Evolutionary conservation across 2,329 filamentous ascomycete genomes (phyloP), one percentile per base, ranked within the genome.

Genomic region (Fusarium lyarnte): DNA sequence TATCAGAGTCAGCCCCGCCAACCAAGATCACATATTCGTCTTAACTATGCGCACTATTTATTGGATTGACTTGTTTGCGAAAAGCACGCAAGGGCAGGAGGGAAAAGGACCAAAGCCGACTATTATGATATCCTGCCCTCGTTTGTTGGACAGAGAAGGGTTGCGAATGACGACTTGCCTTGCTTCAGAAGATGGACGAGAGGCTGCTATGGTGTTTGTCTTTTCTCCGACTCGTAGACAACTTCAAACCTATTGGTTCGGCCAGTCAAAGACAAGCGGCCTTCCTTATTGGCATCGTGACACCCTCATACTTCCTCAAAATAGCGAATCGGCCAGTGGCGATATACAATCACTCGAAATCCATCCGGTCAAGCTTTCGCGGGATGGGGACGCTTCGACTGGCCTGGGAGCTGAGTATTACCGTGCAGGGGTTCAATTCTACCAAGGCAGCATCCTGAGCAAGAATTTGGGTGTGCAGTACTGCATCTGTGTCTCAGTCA

Each of bases 11-110:
- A 87, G 87, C 63, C 84, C 85, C 2, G 75, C 79, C 5, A 81
- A 86, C 58, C 80, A 82, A 9, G 81, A 83, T 31, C 85, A 88
- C n/a, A 74, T 90, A 3, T 88, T 90, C 63, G 81, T 93, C 14
- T 80, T 93, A 47, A 93, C 90, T 2, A 85, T 84, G 17, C 82
- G 82, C 1, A 82, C 82, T 33, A 61, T 92, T 1, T 81, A 86
- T 38, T 84, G 87, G 81, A 72, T 89, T n/a, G 81, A 85, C 52
- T 75, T 87, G 19, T 78, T 73, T 54, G 65, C 63, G 52, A 59
- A 68, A 14, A 61, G 58, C 10, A 64, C 25, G 27, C 46, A 47
- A 35, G 66, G 72, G 10, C 66, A 68, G 9, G 46, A 49, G 16
- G n/a, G 5, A 11, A 51, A 41, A 11, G 38, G 54, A 1, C 23